These are phyloP conservation scores for Lachancea thermotolerans DNA, from an alignment of 805 yeast genomes.

Conservation along the genomic window DNA sequence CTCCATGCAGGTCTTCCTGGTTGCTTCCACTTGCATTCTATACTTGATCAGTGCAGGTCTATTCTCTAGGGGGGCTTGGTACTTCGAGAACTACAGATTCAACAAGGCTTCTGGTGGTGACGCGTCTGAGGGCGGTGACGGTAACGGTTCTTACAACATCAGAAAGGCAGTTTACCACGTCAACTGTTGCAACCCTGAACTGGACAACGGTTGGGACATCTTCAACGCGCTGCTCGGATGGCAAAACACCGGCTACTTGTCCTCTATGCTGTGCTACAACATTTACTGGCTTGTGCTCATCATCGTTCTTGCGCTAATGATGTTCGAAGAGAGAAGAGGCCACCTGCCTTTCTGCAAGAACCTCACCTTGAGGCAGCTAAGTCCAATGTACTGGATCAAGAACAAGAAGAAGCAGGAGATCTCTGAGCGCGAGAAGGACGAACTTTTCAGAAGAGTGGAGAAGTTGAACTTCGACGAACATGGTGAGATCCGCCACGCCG, in stretches of 20 bases:
- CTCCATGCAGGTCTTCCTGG: conserved; percentile 82
- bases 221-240: conserved; percentile 93
- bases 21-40: conserved; percentile 79
- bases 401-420: conserved; percentile 57
- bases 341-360: conserved; percentile 65
- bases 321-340: conserved; percentile 78
- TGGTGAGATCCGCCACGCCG: conserved; percentile 22
- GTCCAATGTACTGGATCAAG: conserved; percentile 70
- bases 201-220: conserved; percentile 93
- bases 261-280: conserved; percentile 85
- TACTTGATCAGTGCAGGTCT: conserved; percentile 89
- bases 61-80: conserved; percentile 91
- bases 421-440: conserved; percentile 44
- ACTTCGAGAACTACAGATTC: conserved; percentile 65
- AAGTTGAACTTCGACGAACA: conserved; percentile 32
- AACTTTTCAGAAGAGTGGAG: conserved; percentile 43
- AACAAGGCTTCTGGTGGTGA: conserved; percentile 79
- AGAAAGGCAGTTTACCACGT: conserved; percentile 85
- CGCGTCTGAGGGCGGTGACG: conserved; percentile 86
- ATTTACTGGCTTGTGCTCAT: conserved; percentile 77
- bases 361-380: conserved; percentile 44
- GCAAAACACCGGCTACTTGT: conserved; percentile 95
- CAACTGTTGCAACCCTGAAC: conserved; percentile 93
- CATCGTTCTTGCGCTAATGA: conserved; percentile 49
- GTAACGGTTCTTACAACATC: conserved; percentile 92